These are phyloP conservation scores for Orbilia oligospora DNA, from an alignment of 2,329 filamentous ascomycete species.

Conservation along the genomic window DNA sequence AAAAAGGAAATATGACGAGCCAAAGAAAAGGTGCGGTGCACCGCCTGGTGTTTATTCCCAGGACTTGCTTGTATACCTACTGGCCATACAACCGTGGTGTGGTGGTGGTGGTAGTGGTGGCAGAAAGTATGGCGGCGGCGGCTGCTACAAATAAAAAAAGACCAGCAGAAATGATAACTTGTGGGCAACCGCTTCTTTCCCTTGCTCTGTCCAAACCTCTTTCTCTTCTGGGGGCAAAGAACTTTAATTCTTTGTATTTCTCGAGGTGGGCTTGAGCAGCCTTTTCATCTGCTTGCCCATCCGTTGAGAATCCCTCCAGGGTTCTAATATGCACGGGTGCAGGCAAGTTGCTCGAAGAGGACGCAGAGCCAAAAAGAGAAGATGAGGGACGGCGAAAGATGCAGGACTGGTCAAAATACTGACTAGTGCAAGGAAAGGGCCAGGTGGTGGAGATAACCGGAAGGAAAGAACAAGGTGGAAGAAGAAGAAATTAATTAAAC, in stretches of 20 bases:
- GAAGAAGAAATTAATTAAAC: constrained; percentile 62
- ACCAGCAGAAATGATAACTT: constrained; percentile 32
- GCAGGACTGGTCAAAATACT: constrained; percentile 57
- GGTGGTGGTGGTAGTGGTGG: constrained; percentile 58
- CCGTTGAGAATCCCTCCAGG: constrained; percentile 54
- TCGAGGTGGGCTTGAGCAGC: constrained; percentile 59
- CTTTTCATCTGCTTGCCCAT: constrained; percentile 60
- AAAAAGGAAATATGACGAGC: constrained; percentile 47
- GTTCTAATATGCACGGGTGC: constrained; percentile 59
- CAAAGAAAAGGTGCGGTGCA: constrained; percentile 46
- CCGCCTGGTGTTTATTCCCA: constrained; percentile 60
- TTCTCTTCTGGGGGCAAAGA: constrained; percentile 50
- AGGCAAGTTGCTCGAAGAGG: constrained; percentile 60
- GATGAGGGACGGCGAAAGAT: constrained; percentile 59
- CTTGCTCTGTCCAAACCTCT: constrained; percentile 37
- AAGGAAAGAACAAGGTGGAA: constrained; percentile 58
- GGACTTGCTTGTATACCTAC: constrained; percentile 1
- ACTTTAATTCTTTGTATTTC: constrained; percentile 52
- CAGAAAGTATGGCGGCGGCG: constrained; percentile 57
- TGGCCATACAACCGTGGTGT: constrained; percentile 36
- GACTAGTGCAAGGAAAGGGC: constrained; percentile 59
- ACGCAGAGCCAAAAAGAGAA: constrained; percentile 61
- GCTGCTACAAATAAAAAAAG: constrained; percentile 51
- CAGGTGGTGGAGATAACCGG: constrained; percentile 61
- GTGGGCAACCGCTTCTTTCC: constrained; percentile 47